Evolutionary conservation across 2,329 filamentous ascomycete genomes (phyloP), one percentile per base, ranked within the genome.

Genomic region (Fusarium phyllophilum): DNA sequence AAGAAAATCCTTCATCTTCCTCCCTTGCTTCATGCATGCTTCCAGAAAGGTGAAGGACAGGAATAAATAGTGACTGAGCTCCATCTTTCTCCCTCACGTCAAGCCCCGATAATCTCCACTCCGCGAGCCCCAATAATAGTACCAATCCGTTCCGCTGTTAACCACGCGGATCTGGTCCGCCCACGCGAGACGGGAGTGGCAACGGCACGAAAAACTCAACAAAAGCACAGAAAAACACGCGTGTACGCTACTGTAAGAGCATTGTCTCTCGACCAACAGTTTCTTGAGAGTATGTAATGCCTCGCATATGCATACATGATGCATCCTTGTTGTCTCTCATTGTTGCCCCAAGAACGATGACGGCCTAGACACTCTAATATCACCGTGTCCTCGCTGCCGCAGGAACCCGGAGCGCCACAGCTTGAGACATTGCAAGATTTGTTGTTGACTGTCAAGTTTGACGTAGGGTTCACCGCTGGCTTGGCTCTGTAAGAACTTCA

Each of bases 361-460:
- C 39, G 48, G 29, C 54, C 51, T 55, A 44, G 39, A 48, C 46
- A 66, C 41, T 70, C 51, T 69, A 58, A 41, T 42, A 18, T 58
- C 70, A 58, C 54, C 34, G 38, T 36, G 56, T 51, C 68, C 65
- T 64, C 68, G 72, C 56, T 69, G 66, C 72, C 72, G 68, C 72
- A 74, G 72, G 72, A 75, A 72, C 72, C 68, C 72, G 68, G 44
- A 36, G 59, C 64, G 72, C 72, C 72, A 73, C 66, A 62, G 20
- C 39, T 49, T 42, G 48, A 33, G n/a, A 44, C 26, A 66, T 29
- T 62, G 41, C 31, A 45, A n/a, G 51, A 44, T 39, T 34, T 49
- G n/a, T 48, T 58, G 41, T 57, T 62, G 51, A 39, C 39, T 52
- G 22, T 52, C 61, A 55, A 41, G 34, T 55, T 55, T 55, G 24